Conservation (phyloP, 352 stramenopile species). For the Phytophthora pisi region DNA sequence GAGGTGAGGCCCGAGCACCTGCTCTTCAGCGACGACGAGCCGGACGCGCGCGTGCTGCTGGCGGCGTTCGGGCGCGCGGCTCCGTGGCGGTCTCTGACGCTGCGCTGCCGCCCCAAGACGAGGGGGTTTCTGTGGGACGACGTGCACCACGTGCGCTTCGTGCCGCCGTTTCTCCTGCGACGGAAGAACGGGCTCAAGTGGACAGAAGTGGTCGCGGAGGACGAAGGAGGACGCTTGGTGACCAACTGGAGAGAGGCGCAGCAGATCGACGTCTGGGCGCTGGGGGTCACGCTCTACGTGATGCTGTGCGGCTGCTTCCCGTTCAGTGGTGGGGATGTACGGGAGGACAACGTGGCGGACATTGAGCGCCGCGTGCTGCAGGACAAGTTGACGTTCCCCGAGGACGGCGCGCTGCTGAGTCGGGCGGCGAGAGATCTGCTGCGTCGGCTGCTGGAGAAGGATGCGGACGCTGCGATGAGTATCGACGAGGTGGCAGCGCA, state of each 20-base stretch:
- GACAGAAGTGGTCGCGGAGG: slow-evolving; percentile 6
- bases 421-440: slow-evolving; percentile 75
- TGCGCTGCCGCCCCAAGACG: slow-evolving; percentile 25
- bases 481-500: slow-evolving; percentile 66
- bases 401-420: slow-evolving; percentile 40
- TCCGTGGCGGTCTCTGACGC: slow-evolving; percentile 44
- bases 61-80: slow-evolving; percentile 68
- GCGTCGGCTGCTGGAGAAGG: slow-evolving; percentile 57
- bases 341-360: slow-evolving; percentile 32
- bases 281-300: slow-evolving; percentile 77
- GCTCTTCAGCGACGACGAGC: slow-evolving; percentile 71
- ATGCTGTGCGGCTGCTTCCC: slow-evolving; percentile 69
- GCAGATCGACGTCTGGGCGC: slow-evolving; percentile 75
- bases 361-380: slow-evolving; percentile 36
- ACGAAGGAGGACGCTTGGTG: slow-evolving; percentile 30
- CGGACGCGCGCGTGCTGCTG: slow-evolving; percentile 65
- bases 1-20: slow-evolving; percentile 79
- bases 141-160: slow-evolving; percentile 58
- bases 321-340: slow-evolving; percentile 34
- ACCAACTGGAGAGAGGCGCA: slow-evolving; percentile 59
- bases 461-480: slow-evolving; percentile 51
- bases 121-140: slow-evolving; percentile 63
- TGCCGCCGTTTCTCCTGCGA: slow-evolving; percentile 64
- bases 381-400: slow-evolving; percentile 41
- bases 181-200: slow-evolving; percentile 18